A percentile compares a stretch with the other conserved stretches of the same genome.
phyloP scores from a whole-genome alignment of 345 rosid species.

The Lepidium sativum region DNA sequence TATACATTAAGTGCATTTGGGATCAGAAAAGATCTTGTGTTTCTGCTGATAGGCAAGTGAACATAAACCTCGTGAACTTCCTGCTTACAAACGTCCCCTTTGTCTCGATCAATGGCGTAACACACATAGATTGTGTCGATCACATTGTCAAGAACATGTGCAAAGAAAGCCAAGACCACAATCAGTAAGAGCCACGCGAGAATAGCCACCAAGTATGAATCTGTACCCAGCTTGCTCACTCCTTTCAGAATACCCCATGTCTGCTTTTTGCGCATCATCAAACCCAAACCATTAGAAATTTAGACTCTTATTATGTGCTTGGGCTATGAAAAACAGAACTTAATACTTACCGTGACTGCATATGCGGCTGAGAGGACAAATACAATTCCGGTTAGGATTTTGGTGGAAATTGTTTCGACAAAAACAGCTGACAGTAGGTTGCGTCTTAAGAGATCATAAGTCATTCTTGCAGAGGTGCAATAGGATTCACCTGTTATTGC shows the following conservation, averaged over 20 bases:
- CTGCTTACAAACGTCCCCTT: slow-evolving; percentile 76
- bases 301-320: background rate
- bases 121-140: slow-evolving; percentile 76
- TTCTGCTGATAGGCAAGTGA: slow-evolving; percentile 62
- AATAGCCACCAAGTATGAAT: slow-evolving; percentile 48
- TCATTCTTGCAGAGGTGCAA: slow-evolving; percentile 82
- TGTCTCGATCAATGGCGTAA: slow-evolving; percentile 73
- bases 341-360: slow-evolving; percentile 57
- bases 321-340: background rate
- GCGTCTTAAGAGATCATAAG: slow-evolving; percentile 78
- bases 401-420: slow-evolving; percentile 79
- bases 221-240: slow-evolving; percentile 47
- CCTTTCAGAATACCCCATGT: slow-evolving; percentile 59
- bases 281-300: background rate
- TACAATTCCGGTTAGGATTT: slow-evolving; percentile 59
- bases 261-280: slow-evolving; percentile 33
- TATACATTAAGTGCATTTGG: slow-evolving; percentile 37
- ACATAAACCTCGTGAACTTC: slow-evolving; percentile 87
- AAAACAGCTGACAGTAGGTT: slow-evolving; percentile 87
- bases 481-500: slow-evolving; percentile 91
- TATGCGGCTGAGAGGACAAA: slow-evolving; percentile 75
- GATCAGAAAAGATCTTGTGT: slow-evolving; percentile 32
- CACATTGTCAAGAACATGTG: slow-evolving; percentile 76
- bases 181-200: slow-evolving; percentile 59
- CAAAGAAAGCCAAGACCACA: slow-evolving; percentile 52